Base-by-base conservation (phyloP, 2,329 filamentous ascomycete genomes). In the Trichophyton verrucosum region DNA sequence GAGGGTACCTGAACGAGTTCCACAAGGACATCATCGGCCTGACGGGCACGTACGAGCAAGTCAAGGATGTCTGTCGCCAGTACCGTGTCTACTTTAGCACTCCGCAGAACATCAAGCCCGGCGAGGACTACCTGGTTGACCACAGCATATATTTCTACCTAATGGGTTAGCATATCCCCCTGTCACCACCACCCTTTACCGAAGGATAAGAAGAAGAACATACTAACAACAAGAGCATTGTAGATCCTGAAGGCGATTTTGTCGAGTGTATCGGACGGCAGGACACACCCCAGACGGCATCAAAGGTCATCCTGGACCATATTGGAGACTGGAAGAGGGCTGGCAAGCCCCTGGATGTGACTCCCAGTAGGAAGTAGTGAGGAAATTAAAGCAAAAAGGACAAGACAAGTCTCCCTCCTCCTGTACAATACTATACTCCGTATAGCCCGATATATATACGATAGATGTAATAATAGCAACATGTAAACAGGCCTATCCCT, bases 101-200 rank as follows among this genome's bases (percentile, higher is more conserved):
- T 56, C 94, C 94, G 38, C 80, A 84, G 68, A 82, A 91, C 65
- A 89, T 97, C 61, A 87, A 91, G 79, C 87, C 91, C 0, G 94
- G 92, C 1, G 88, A 96, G 79, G 94, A 99, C 75, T 99, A 99
- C 73, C 76, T 99, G 68, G 94, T 99, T 11, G 94, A 99, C 74
- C 94, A 99, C 78, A 96, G 91, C 74, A 99, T 99, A 68, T 99
- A 99, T 80, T 99, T 99, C 70, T 99, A 99, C 75, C 77, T 99
- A 67, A 99, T 99, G 94, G 83, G 82, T 85, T 72, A 74, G 81
- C 27, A 30, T 30, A 7, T 30, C 27, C 33, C 33, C 40, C 2
- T 13, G 13, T 42, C 38, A 24, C 15, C 13, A n/a, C 4, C 3
- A 42, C 38, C 15, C 15, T 13, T 40, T n/a, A 44, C n/a, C 5